Conservation (phyloP, 208 protist species). For the Histomonas meleagridis region DNA sequence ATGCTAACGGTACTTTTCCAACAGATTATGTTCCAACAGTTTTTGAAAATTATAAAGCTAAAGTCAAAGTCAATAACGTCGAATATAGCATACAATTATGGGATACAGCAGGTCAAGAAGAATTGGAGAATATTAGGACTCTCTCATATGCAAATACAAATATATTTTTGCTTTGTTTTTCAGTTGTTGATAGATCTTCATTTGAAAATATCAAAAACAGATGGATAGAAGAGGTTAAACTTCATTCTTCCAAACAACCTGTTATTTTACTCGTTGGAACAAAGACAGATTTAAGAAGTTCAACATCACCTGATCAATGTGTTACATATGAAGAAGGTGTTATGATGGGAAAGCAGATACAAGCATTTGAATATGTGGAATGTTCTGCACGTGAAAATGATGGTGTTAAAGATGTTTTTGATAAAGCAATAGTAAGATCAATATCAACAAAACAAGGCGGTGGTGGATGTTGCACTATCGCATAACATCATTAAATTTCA, state of each 20-base stretch:
- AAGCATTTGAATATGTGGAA: conserved; percentile 48
- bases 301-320: background rate
- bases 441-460: too few relatives aligned
- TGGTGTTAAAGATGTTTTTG: conserved; percentile 47
- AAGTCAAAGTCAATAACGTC: background rate
- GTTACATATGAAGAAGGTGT: conserved; percentile 40
- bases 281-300: conserved; percentile 26
- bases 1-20: conserved; percentile 8
- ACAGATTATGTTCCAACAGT: conserved; percentile 37
- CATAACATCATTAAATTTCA: too few relatives aligned
- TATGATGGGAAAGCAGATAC: background rate
- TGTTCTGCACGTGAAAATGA: conserved; percentile 48
- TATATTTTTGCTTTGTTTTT: conserved; percentile 63
- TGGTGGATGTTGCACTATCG: too few relatives aligned
- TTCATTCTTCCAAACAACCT: background rate
- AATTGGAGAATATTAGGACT: conserved; percentile 38
- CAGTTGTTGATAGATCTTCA: conserved; percentile 54
- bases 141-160: conserved; percentile 56
- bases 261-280: background rate
- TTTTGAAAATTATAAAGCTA: conserved; percentile 32
- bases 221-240: conserved; percentile 26
- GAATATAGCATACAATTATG: background rate
- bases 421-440: conserved; percentile 51
- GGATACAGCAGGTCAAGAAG: conserved; percentile 46
- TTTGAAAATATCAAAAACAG: conserved; percentile 59